Evolutionary conservation across 257 asterid genomes (phyloP), one percentile per base, ranked within the genome.

Genomic region (Fraxinus pennsylvanica): DNA sequence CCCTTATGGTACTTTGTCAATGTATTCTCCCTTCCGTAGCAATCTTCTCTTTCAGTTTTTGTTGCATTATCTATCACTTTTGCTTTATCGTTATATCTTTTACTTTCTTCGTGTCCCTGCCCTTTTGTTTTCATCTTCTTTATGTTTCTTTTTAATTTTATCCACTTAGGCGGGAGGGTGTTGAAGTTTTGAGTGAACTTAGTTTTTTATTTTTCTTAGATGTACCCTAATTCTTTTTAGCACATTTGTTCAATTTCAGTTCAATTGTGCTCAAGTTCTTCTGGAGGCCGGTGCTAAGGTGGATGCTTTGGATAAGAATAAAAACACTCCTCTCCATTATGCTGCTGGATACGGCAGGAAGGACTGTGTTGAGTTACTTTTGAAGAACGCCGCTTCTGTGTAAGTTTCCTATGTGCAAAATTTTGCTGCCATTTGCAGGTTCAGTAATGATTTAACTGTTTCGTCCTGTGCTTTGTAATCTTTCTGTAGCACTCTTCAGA

Each of bases 291-390:
- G 95, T 73, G 97, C 99, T 19, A 94, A 92, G 89, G 98, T 92
- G 73, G 97, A 96, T 79, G 93, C 91, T 67, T 84, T 96, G 91
- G 99, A 96, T 80, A 92, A 92, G 89, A 96, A 94, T 71, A 96
- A 96, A 92, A 96, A 96, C 89, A 94, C 98, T 52, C 96, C 99
- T 74, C 99, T 96, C 67, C 99, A 96, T 78, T 96, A 96, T 78
- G 99, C 99, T 8, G 98, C 99, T 21, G 99, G 99, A 57, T 96
- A 96, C 75, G 99, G 99, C 75, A 87, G 91, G 81, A 96, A 94
- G 91, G 98, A 96, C 27, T 96, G 98, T 25, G 98, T 96, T n/a
- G 97, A 92, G 78, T 94, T 96, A 78, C 89, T 96, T 73, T 87
- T 96, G 73, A 95, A 94, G 73, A 91, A 91, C 19, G 99, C 96